Evolutionary conservation across 352 stramenopile species (phyloP).

Genomic region (Phytophthora nicotianae): DNA sequence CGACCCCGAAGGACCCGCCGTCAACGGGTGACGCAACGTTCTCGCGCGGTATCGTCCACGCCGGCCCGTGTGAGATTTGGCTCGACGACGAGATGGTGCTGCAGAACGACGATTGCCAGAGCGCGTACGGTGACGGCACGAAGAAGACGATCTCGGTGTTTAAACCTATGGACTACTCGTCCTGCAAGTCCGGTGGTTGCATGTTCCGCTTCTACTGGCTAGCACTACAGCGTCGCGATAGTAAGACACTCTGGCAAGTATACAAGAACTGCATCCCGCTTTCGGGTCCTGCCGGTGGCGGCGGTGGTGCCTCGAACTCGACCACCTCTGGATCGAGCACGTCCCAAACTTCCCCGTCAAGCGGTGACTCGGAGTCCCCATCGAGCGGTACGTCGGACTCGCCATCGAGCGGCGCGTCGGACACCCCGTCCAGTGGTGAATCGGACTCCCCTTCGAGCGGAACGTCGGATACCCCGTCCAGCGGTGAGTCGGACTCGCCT

Average conservation of each 20-base stretch:
- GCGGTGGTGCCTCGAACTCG: conserved; percentile 15
- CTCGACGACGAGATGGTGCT: conserved; percentile 38
- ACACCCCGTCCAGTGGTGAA: conserved; percentile 5
- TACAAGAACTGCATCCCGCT: conserved; percentile 43
- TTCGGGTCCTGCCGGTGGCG: conserved; percentile 17
- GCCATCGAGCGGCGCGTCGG: conserved; percentile 5
- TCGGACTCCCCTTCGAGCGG: conserved; percentile 6
- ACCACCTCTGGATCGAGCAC: conserved; percentile 15
- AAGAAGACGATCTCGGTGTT: conserved; percentile 36
- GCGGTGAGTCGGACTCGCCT: conserved; percentile 7
- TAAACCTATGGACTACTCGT: conserved; percentile 43
- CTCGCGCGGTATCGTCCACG: conserved; percentile 34
- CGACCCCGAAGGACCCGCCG: conserved; percentile 21
- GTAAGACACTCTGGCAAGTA: conserved; percentile 37
- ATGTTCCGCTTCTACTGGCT: conserved; percentile 47
- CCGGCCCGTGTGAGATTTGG: conserved; percentile 38
- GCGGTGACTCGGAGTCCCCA: conserved; percentile 14
- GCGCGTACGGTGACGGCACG: conserved; percentile 28
- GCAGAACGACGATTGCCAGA: conserved; percentile 40
- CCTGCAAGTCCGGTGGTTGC: conserved; percentile 28
- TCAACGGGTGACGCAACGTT: conserved; percentile 28
- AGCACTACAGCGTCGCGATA: conserved; percentile 32
- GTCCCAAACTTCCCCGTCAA: conserved; percentile 20
- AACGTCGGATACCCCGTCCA: conserved; percentile 1
- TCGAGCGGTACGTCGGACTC: conserved; percentile 12